phyloP scores from a whole-genome alignment of 1,139 yeast species.

The Kluyveromyces marxianus region DNA sequence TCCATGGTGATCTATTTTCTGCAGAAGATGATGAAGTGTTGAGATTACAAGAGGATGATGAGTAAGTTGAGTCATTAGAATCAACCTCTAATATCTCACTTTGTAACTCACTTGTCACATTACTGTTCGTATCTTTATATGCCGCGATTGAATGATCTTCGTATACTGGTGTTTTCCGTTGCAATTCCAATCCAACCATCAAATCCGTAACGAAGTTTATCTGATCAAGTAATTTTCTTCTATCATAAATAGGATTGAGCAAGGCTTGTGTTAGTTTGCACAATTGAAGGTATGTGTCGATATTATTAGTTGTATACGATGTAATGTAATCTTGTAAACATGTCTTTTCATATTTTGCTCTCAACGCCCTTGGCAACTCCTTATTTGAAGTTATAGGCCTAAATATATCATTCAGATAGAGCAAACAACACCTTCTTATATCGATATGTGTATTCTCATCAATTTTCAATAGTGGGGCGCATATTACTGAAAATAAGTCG shows the following conservation, averaged over 20 bases:
- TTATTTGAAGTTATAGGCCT: constrained; percentile 8
- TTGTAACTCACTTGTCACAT: background rate
- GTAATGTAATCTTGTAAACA: constrained; percentile 10
- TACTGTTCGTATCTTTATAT: background rate
- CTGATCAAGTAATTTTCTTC: background rate
- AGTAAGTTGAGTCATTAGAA: background rate
- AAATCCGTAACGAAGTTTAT: constrained; percentile 4
- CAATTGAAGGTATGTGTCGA: constrained; percentile 11
- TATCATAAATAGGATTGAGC: background rate
- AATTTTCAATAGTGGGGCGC: constrained; percentile 8
- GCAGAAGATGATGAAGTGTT: background rate
- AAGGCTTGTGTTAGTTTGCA: constrained; percentile 11
- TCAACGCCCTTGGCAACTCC: constrained; percentile 12
- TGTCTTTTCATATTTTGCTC: constrained; percentile 14
- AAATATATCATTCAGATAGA: constrained; percentile 16
- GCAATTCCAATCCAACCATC: constrained; percentile 5
- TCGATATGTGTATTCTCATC: constrained; percentile 11
- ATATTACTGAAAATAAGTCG: constrained; percentile 8
- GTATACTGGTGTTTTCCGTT: background rate
- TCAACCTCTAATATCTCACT: background rate
- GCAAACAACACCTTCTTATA: constrained; percentile 17
- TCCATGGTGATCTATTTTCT: constrained; percentile 1
- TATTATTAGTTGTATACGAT: constrained; percentile 10
- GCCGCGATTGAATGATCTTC: background rate
- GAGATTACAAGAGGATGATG: background rate